Conservation (phyloP, 2,329 filamentous ascomycete species). For the Cryphonectria japonica region DNA sequence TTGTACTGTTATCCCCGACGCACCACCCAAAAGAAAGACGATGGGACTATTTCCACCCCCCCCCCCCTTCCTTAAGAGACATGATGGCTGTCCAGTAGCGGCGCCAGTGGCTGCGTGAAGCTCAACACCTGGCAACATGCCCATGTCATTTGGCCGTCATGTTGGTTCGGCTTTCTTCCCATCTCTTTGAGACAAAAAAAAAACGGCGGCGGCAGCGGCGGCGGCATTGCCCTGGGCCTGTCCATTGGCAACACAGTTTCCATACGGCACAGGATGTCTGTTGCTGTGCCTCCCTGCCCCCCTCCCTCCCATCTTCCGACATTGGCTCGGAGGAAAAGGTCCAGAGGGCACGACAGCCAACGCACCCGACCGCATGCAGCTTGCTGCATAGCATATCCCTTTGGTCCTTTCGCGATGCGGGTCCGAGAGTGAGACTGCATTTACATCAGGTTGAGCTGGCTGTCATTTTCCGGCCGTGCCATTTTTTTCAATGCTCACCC, state of each 20-base stretch:
- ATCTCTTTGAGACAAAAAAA: not conserved
- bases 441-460: not conserved
- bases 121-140: not conserved
- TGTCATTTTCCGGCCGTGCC: not conserved
- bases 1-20: not conserved
- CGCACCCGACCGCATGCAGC: not conserved
- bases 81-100: not conserved
- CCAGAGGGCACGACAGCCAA: not conserved
- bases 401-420: not conserved
- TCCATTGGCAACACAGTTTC: not conserved
- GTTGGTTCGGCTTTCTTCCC: not conserved
- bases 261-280: not conserved
- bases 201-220: not conserved
- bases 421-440: not conserved
- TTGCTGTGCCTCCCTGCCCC: not conserved
- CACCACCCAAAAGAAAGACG: not conserved
- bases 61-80: not conserved
- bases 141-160: conserved; percentile 1
- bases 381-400: not conserved
- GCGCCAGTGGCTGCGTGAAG: not conserved
- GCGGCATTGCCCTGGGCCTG: not conserved
- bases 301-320: not conserved
- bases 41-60: not conserved
- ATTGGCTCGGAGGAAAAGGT: conserved; percentile 4
- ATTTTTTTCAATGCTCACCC: not conserved